A percentile compares a stretch with the other conserved stretches of the same genome.
These are phyloP conservation scores for Lentithecium fluviatile DNA, from an alignment of 495 filamentous ascomycete genomes.

Conservation along the genomic window DNA sequence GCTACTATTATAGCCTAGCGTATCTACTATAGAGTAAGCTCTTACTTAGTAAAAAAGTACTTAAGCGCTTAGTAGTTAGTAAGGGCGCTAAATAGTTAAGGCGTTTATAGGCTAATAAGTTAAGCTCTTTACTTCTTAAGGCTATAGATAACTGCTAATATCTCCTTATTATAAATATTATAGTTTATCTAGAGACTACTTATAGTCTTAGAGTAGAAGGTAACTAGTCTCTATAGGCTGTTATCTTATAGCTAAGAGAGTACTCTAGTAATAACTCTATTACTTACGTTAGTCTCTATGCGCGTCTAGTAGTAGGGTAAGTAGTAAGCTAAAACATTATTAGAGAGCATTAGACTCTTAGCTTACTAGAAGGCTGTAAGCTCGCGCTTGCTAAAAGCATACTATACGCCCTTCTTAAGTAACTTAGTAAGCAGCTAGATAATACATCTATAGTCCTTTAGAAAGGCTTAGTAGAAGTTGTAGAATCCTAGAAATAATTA, in stretches of 20 bases:
- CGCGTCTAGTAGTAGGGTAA: constrained; percentile 33
- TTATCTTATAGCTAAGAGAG: constrained; percentile 37
- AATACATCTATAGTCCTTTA: too few relatives aligned
- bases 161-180: constrained; percentile 43
- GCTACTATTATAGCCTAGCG: constrained; percentile 31
- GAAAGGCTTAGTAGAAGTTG: constrained; percentile 45
- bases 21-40: constrained; percentile 31
- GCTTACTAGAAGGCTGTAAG: background rate
- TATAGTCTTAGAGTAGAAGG: constrained; percentile 40
- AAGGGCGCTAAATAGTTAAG: constrained; percentile 30
- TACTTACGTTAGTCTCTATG: constrained; percentile 8
- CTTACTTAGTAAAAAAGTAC: constrained; percentile 36
- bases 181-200: constrained; percentile 30
- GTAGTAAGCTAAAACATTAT: constrained; percentile 36
- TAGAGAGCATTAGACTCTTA: constrained; percentile 49
- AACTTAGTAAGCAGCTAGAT: too few relatives aligned
- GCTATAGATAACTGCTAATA: constrained; percentile 42
- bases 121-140: constrained; percentile 41
- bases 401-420: too few relatives aligned
- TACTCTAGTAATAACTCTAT: constrained; percentile 25
- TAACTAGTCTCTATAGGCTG: constrained; percentile 29
- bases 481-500: constrained; percentile 42
- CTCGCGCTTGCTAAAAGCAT: constrained; percentile 48
- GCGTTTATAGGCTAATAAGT: constrained; percentile 20
- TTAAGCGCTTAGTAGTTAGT: constrained; percentile 42